phyloP scores from a whole-genome alignment of 768 basidiomycete species.

The Tylopilus felleus region DNA sequence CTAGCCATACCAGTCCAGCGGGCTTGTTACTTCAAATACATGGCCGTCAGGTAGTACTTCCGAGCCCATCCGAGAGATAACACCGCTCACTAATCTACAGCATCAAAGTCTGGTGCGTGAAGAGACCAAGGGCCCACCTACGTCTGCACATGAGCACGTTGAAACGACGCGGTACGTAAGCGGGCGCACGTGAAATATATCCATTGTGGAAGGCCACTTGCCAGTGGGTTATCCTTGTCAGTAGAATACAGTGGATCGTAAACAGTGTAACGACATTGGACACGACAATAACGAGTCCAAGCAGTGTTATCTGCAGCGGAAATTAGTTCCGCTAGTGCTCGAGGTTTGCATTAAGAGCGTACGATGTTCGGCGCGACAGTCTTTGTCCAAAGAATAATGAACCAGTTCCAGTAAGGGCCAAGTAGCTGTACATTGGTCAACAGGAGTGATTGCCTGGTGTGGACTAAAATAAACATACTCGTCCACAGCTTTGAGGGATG shows the following conservation, averaged over 20 bases:
- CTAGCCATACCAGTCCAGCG: slow-evolving; percentile 96
- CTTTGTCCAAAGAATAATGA: slow-evolving; percentile 84
- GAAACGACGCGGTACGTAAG: background rate
- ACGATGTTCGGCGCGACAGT: slow-evolving; percentile 89
- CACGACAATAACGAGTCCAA: slow-evolving; percentile 77
- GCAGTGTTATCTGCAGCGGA: slow-evolving; percentile 72
- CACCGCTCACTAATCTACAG: slow-evolving; percentile 73
- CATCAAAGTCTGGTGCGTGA: slow-evolving; percentile 90
- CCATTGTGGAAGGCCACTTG: slow-evolving; percentile 82
- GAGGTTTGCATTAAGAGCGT: slow-evolving; percentile 26
- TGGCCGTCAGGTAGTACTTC: slow-evolving; percentile 2
- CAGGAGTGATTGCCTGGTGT: background rate
- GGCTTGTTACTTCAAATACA: slow-evolving; percentile 76
- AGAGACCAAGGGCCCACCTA: slow-evolving; percentile 87
- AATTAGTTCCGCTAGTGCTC: background rate
- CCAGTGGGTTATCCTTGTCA: slow-evolving; percentile 56
- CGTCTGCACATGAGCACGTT: background rate
- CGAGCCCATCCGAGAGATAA: background rate
- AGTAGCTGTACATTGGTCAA: slow-evolving; percentile 37
- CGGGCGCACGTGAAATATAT: slow-evolving; percentile 79
- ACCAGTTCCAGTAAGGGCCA: slow-evolving; percentile 87
- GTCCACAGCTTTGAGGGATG: slow-evolving; percentile 79
- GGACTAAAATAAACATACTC: slow-evolving; percentile 57
- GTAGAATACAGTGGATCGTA: slow-evolving; percentile 79
- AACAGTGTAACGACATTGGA: slow-evolving; percentile 82